Evolutionary conservation across 2,329 filamentous ascomycete species (phyloP).

Genomic region (Aspergillus terreus): DNA sequence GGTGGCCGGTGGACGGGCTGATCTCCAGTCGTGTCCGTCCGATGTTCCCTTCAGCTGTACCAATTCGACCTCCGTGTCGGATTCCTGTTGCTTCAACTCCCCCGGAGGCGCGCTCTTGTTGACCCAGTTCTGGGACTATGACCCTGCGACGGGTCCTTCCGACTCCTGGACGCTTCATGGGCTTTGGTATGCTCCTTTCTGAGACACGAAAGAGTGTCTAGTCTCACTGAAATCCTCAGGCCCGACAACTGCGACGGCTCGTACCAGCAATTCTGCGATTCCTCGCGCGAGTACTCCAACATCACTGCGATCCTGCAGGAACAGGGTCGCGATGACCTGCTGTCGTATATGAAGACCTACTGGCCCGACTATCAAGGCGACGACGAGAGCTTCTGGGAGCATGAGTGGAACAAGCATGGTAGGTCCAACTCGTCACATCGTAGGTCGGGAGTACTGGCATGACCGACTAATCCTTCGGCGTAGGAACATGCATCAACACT

Average conservation of each 20-base stretch:
- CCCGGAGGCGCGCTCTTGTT: conserved; percentile 56
- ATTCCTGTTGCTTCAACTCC: conserved; percentile 58
- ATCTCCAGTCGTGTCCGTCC: conserved; percentile 25
- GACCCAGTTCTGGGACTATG: conserved; percentile 60
- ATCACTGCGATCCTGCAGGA: conserved; percentile 53
- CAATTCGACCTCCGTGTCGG: conserved; percentile 46
- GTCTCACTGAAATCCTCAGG: conserved; percentile 23
- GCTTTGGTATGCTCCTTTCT: conserved; percentile 42
- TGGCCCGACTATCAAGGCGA: conserved; percentile 56
- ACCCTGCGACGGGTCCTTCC: conserved; percentile 51
- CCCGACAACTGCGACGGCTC: conserved; percentile 56
- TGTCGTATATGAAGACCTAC: conserved; percentile 58
- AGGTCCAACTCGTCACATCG: background rate
- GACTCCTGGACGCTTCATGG: conserved; percentile 59
- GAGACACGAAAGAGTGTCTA: background rate
- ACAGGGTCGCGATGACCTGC: conserved; percentile 48
- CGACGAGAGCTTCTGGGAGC: conserved; percentile 61
- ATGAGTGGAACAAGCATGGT: conserved; percentile 69
- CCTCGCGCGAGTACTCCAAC: conserved; percentile 53
- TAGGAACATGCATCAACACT: conserved; percentile 65
- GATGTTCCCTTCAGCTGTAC: conserved; percentile 52
- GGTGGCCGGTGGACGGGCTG: conserved; percentile 19
- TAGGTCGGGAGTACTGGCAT: no score
- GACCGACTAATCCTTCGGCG: background rate
- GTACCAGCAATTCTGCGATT: conserved; percentile 55